Conservation (phyloP, 148 eudicot genomes). For the Diospyros lotus region DNA sequence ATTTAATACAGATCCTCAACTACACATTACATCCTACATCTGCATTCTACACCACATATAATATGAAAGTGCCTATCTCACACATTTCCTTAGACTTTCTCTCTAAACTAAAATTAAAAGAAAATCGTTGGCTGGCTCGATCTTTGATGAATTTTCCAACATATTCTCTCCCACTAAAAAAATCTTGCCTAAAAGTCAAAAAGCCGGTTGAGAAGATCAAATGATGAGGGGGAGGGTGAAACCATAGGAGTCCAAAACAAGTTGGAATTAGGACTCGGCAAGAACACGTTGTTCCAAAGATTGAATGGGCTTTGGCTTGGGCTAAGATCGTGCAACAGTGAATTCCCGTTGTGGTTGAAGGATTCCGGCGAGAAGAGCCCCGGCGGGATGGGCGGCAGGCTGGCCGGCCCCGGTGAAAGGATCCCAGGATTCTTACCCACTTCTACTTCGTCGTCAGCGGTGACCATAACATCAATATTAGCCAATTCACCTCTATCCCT, state of each 20-base stretch:
- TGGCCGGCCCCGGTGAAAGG: slow-evolving; percentile 68
- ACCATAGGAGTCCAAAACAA: slow-evolving; percentile 33
- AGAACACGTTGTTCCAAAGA: slow-evolving; percentile 24
- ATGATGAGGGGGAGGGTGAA: slow-evolving; percentile 52
- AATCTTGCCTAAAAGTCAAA: slow-evolving; percentile 36
- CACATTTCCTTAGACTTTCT: too few species aligned
- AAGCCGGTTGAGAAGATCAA: slow-evolving; percentile 34
- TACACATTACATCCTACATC: too few species aligned
- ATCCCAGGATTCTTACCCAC: slow-evolving; percentile 53
- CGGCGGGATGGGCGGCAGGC: slow-evolving; percentile 39
- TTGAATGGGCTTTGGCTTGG: slow-evolving; percentile 40
- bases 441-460: slow-evolving; percentile 19
- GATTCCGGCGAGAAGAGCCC: slow-evolving; percentile 46
- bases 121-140: too few species aligned
- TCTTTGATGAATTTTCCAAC: too few species aligned
- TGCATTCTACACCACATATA: too few species aligned
- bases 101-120: too few species aligned
- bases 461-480: slow-evolving; percentile 10
- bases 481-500: slow-evolving; percentile 20
- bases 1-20: too few species aligned
- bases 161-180: too few species aligned
- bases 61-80: too few species aligned
- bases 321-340: slow-evolving; percentile 31
- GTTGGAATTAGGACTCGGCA: slow-evolving; percentile 43
- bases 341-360: slow-evolving; percentile 25